Conservation (phyloP, 306 rosid species). For the Myrica gale region DNA sequence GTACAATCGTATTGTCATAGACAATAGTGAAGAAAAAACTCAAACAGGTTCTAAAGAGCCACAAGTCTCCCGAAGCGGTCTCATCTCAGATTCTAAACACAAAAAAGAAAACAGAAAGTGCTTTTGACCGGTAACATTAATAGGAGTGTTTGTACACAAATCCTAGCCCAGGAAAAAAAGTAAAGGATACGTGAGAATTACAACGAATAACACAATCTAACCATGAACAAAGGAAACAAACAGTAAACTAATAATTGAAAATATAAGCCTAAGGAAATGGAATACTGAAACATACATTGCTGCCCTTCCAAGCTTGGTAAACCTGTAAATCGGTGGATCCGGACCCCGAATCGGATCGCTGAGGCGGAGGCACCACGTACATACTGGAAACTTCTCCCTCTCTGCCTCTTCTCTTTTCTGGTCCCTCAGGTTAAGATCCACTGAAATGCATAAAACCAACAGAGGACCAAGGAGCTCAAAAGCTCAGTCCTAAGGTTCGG, state of each 20-base stretch:
- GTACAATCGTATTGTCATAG: background rate
- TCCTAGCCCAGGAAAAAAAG: background rate
- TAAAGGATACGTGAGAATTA: background rate
- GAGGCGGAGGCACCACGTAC: slow-evolving; percentile 97
- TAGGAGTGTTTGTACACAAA: background rate
- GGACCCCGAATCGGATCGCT: slow-evolving; percentile 70
- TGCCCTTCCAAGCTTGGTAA: slow-evolving; percentile 92
- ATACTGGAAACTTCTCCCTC: slow-evolving; percentile 28
- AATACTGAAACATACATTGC: slow-evolving; percentile 60
- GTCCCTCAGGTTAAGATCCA: slow-evolving; percentile 21
- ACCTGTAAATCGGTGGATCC: slow-evolving; percentile 76
- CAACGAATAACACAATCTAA: background rate
- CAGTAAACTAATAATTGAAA: background rate
- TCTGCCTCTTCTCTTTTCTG: background rate
- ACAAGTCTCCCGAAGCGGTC: no score
- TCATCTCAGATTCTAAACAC: background rate
- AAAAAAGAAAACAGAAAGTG: background rate
- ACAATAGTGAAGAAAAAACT: background rate
- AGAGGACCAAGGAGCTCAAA: background rate
- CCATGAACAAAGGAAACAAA: background rate
- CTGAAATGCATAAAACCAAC: slow-evolving; percentile 7
- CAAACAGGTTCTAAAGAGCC: background rate
- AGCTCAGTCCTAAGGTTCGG: slow-evolving; percentile 19
- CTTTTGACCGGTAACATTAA: background rate
- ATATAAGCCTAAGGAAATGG: slow-evolving; percentile 2